Base-by-base conservation (phyloP, 2,329 filamentous ascomycete species). In the Emmonsiellopsis sp. region DNA sequence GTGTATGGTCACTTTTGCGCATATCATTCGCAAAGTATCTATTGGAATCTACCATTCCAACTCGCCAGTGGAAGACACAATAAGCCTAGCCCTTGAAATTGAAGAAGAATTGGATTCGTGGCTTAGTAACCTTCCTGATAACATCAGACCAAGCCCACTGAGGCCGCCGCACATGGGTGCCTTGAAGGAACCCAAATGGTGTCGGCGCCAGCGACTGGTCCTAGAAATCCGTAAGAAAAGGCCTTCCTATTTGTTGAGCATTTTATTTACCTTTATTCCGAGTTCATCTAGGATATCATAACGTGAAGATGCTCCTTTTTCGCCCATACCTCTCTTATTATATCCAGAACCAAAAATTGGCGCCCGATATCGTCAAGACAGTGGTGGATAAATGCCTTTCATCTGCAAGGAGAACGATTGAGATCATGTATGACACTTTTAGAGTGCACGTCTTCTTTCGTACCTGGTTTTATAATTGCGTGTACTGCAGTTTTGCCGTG, bases 391-490 rank as follows among this genome's bases (percentile, higher is more conserved):
- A 71, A 54, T 71, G 70, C 45, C 59, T 70, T n/a, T 62, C 68
- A n/a, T 60, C 71, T 0, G 71, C 71, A 2, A 63, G 62, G 55
- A 64, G 63, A 46, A 68, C 69, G 1, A 72, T 74, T n/a, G 65
- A 70, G 33, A 61, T 71, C 2, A 68, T 73, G 11, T 63, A 72
- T 47, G 63, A 70, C 13, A 71, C 70, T 14, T 73, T 68, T 47
- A 60, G 63, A 31, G 59, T 66, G 4, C 69, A 73, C 50, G 63
- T 63, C 1, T 73, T 71, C 55, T 73, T 73, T 60, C 68, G 69
- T 42, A 72, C 69, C 55, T 74, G 71, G 71, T 72, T 60, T 10
- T 73, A 74, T 51, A 73, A 74, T 54, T 66, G 68, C 42, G 72
- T 70, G 0, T 74, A 72, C 45, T 63, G 71, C 3, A 68, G 71